These are phyloP conservation scores for Hypoxylon sp. DNA, from an alignment of 2,329 filamentous ascomycete species.

Conservation along the genomic window DNA sequence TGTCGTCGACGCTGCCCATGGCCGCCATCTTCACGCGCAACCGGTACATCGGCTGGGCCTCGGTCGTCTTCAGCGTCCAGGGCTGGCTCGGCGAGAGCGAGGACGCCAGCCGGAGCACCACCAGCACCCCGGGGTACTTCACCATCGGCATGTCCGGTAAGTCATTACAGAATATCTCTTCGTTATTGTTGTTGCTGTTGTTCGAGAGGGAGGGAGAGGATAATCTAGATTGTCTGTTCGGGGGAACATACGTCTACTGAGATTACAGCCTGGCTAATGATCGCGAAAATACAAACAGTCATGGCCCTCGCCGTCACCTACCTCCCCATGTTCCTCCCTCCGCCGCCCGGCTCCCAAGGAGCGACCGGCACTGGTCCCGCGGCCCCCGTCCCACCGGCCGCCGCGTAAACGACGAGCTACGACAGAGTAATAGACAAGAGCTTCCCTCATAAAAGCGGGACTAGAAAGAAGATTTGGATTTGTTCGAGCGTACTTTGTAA, in stretches of 20 bases:
- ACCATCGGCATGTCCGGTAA: conserved; percentile 80
- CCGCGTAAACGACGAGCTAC: conserved; percentile 3
- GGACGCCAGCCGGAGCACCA: conserved; percentile 68
- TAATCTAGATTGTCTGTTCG: too few species aligned
- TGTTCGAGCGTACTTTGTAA: neutral
- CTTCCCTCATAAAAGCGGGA: neutral
- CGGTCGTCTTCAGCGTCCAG: conserved; percentile 77
- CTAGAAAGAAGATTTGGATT: neutral
- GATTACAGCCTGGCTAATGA: neutral
- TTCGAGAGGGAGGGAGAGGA: neutral
- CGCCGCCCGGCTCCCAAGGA: conserved; percentile 42
- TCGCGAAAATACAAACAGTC: conserved; percentile 50
- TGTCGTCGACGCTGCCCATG: conserved; percentile 87
- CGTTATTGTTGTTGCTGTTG: neutral
- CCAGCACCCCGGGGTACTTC: conserved; percentile 74
- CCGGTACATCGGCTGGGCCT: conserved; percentile 77
- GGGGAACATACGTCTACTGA: too few species aligned
- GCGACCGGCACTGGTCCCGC: conserved; percentile 47
- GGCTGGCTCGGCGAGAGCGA: conserved; percentile 80
- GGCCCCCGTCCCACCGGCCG: conserved; percentile 38
- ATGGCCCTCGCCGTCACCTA: conserved; percentile 66
- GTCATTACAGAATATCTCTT: conserved; percentile 39
- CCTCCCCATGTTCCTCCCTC: conserved; percentile 60
- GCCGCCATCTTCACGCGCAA: conserved; percentile 94
- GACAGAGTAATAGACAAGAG: neutral